Evolutionary conservation across 805 yeast species (phyloP), one percentile per base, ranked within the genome.

Genomic region (Limtongozyma cylindracea): DNA sequence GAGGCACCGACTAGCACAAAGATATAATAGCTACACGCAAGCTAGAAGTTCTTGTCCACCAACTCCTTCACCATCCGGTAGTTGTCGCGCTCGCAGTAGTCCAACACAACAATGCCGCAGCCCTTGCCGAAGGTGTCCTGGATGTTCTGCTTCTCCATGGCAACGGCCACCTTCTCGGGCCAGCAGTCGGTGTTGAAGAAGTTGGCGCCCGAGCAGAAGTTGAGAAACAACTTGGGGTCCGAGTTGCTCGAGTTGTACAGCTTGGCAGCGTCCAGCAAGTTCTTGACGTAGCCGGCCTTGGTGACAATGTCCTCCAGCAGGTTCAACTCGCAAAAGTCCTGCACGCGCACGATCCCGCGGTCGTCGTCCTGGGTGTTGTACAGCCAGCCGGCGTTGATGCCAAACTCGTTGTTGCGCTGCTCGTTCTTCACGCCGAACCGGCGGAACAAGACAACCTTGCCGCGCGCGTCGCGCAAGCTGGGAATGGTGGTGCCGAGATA

Each of bases 191-290:
- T 63, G 41, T 69, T 62, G 41, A 67, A 68, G 38, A 71, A 68
- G 42, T 68, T 68, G 20, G 80, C 55, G 10, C 71, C 84, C 1
- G 78, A 58, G 26, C 77, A 64, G 40, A 69, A 73, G 45, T 73
- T 73, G 28, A 73, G 43, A 33, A 60, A 72, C 30, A 73, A 45
- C 40, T 68, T 71, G 21, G 59, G 49, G 27, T 55, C 56, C 11
- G 24, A 15, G 25, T 42, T 41, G 13, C 45, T 30, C 24, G 48
- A 38, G 22, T 60, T 50, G 42, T 60, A 55, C 12, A 59, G 49
- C 16, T 39, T 37, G 2, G 84, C 73, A 22, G 52, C 52, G 18
- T 51, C 38, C 19, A 68, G 47, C 35, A 67, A 54, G 15, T 56
- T 49, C 34, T 59, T 62, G 29, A 72, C 62, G 32, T 60, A 64